Percentiles rank a stretch among this genome's conserved stretches.
Evolutionary conservation across 1,284 basidiomycete genomes (phyloP).

Genomic region (Rhodotorula glutinis): DNA sequence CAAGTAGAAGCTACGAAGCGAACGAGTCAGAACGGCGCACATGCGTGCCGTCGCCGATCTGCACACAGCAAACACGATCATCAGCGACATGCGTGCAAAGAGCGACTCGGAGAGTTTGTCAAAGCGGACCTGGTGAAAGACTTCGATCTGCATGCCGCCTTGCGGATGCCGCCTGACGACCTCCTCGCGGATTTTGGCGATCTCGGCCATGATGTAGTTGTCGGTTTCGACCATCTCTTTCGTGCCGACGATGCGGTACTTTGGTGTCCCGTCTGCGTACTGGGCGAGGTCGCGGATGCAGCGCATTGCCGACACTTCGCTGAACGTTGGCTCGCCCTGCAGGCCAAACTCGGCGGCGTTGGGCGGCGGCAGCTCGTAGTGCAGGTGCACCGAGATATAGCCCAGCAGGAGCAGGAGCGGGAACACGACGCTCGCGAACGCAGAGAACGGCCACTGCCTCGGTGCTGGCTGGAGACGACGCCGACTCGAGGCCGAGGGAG

Average conservation of each 20-base stretch:
- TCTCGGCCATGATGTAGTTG: constrained; percentile 71
- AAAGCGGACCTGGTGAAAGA: constrained; percentile 61
- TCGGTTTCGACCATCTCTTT: constrained; percentile 82
- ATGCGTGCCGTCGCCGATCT: constrained; percentile 27
- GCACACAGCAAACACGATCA: too few species aligned
- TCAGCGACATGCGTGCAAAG: too few species aligned
- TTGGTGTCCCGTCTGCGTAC: constrained; percentile 28
- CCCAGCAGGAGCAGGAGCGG: constrained; percentile 18
- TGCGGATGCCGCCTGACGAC: constrained; percentile 48
- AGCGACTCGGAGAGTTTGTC: constrained; percentile 49
- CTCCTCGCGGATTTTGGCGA: constrained; percentile 58
- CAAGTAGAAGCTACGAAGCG: too few species aligned
- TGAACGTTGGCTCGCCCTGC: constrained; percentile 19
- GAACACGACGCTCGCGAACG: not conserved
- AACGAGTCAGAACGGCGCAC: not conserved
- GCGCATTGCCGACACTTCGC: constrained; percentile 28
- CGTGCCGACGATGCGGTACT: constrained; percentile 89
- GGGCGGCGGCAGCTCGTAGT: constrained; percentile 35
- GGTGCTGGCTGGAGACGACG: not conserved
- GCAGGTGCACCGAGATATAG: constrained; percentile 19
- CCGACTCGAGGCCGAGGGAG: not conserved
- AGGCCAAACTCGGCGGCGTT: constrained; percentile 1
- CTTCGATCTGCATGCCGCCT: constrained; percentile 65
- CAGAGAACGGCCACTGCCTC: constrained; percentile 5
- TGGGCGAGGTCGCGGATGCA: constrained; percentile 32